A percentile compares a stretch with the other conserved stretches of the same genome.
Conservation (phyloP, 2,329 filamentous ascomycete genomes). For the Nothophoma quercina region DNA sequence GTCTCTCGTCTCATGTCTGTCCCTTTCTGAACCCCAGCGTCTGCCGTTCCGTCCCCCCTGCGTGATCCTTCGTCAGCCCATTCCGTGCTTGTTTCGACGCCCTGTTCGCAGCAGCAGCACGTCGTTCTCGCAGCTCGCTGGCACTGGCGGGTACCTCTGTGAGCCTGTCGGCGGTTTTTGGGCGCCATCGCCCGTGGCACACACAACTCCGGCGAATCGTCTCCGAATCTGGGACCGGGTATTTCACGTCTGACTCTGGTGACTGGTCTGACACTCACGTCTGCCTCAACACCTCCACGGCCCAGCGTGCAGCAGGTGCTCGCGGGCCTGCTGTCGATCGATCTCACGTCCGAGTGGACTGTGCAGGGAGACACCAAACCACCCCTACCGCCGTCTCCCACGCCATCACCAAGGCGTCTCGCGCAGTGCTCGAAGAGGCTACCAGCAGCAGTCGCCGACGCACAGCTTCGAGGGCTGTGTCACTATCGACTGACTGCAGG, state of each 20-base stretch:
- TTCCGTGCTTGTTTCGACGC: slow-evolving; percentile 33
- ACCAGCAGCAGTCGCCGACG: slow-evolving; percentile 18
- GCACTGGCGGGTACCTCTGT: not conserved
- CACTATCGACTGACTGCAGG: slow-evolving; percentile 20
- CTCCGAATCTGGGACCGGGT: slow-evolving; percentile 16
- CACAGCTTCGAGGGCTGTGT: slow-evolving; percentile 16
- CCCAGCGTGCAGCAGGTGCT: slow-evolving; percentile 32
- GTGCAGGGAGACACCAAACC: slow-evolving; percentile 24
- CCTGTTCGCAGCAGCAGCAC: slow-evolving; percentile 15
- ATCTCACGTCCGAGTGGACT: slow-evolving; percentile 33
- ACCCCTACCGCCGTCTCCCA: slow-evolving; percentile 23
- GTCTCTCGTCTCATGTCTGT: slow-evolving; percentile 41
- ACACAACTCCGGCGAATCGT: slow-evolving; percentile 4
- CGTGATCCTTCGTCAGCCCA: slow-evolving; percentile 35
- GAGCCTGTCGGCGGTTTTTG: slow-evolving; percentile 16
- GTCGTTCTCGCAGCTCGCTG: slow-evolving; percentile 11
- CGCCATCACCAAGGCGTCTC: slow-evolving; percentile 15
- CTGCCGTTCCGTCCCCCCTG: slow-evolving; percentile 30
- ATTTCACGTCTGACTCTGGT: slow-evolving; percentile 14
- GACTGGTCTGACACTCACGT: slow-evolving; percentile 17
- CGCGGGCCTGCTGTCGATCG: slow-evolving; percentile 37
- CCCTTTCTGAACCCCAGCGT: slow-evolving; percentile 29
- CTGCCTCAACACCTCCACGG: slow-evolving; percentile 23
- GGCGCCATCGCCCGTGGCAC: not conserved
- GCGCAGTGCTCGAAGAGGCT: slow-evolving; percentile 22